Evolutionary conservation across 108 stramenopile species (phyloP).

Genomic region (Cyclotella atomus): DNA sequence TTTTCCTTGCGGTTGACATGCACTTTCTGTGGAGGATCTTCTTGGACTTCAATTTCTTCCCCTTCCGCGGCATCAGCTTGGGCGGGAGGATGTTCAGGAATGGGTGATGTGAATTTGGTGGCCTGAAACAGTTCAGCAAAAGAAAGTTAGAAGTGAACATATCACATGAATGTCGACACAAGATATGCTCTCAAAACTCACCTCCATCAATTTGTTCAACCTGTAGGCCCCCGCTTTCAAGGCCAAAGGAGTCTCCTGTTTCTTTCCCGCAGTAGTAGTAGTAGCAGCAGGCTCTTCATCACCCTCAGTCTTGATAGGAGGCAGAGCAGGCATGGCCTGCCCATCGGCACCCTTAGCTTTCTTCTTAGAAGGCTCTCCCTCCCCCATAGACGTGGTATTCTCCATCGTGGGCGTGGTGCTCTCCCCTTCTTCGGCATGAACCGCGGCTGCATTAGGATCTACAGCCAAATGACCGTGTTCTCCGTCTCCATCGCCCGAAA

Average conservation of each 20-base stretch:
- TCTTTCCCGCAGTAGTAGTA: neutral
- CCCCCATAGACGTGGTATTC: neutral
- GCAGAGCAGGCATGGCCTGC: neutral
- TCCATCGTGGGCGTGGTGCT: neutral
- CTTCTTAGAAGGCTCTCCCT: neutral
- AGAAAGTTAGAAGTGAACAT: neutral
- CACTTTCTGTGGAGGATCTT: neutral
- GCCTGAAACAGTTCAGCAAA: slow-evolving; percentile 4
- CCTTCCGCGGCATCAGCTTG: neutral
- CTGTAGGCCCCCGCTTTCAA: slow-evolving; percentile 18
- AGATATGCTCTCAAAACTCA: neutral
- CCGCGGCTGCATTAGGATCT: neutral
- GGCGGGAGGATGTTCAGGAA: slow-evolving; percentile 5
- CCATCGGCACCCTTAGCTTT: neutral
- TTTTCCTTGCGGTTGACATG: slow-evolving; percentile 69
- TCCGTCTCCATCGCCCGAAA: slow-evolving; percentile 7
- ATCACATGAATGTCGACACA: neutral
- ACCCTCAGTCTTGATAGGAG: neutral
- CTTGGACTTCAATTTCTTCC: neutral
- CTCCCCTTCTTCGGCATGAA: neutral
- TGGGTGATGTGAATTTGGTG: slow-evolving; percentile 39
- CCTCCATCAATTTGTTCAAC: slow-evolving; percentile 40
- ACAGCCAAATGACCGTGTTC: neutral
- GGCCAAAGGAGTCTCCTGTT: slow-evolving; percentile 7
- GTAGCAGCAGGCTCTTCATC: too few relatives aligned